Conservation (phyloP, 2,329 filamentous ascomycete genomes). For the Fusarium nurragi region DNA sequence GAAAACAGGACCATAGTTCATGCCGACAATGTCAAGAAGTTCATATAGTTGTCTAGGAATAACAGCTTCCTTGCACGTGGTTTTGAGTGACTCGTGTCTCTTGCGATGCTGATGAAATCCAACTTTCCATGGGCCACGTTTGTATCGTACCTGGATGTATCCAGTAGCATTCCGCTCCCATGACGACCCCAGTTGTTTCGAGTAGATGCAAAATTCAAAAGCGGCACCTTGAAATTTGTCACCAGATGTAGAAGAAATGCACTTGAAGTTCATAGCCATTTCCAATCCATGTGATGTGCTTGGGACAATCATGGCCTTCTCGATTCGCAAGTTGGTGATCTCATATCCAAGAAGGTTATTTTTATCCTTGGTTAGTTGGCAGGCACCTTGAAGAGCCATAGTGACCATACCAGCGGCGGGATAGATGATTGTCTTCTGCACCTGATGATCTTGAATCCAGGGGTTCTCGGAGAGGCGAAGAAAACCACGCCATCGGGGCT, state of each 20-base stretch:
- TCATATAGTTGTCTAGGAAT: slow-evolving; percentile 61
- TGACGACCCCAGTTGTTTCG: slow-evolving; percentile 52
- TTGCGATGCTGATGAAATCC: slow-evolving; percentile 35
- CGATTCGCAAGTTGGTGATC: slow-evolving; percentile 57
- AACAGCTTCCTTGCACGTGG: slow-evolving; percentile 48
- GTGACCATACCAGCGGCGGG: slow-evolving; percentile 61
- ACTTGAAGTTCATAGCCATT: slow-evolving; percentile 57
- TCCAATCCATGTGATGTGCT: slow-evolving; percentile 59
- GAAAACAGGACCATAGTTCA: slow-evolving; percentile 62
- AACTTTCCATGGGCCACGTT: slow-evolving; percentile 27
- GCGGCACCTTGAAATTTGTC: background rate
- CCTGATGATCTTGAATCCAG: slow-evolving; percentile 62
- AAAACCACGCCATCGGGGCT: slow-evolving; percentile 61
- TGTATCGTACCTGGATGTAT: slow-evolving; percentile 44
- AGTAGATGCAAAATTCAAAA: slow-evolving; percentile 58
- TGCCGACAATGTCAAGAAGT: slow-evolving; percentile 58
- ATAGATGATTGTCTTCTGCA: slow-evolving; percentile 61
- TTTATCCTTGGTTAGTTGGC: slow-evolving; percentile 49
- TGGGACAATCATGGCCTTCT: slow-evolving; percentile 62
- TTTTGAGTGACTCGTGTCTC: slow-evolving; percentile 39
- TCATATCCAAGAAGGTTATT: slow-evolving; percentile 51
- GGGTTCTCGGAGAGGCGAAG: slow-evolving; percentile 60
- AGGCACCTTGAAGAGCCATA: slow-evolving; percentile 60
- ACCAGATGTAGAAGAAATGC: slow-evolving; percentile 7
- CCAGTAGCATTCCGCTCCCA: slow-evolving; percentile 58